Evolutionary conservation across 176 grass and related monocot species (phyloP), one percentile per base, ranked within the genome.

Genomic region (Rhynchospora breviuscula): DNA sequence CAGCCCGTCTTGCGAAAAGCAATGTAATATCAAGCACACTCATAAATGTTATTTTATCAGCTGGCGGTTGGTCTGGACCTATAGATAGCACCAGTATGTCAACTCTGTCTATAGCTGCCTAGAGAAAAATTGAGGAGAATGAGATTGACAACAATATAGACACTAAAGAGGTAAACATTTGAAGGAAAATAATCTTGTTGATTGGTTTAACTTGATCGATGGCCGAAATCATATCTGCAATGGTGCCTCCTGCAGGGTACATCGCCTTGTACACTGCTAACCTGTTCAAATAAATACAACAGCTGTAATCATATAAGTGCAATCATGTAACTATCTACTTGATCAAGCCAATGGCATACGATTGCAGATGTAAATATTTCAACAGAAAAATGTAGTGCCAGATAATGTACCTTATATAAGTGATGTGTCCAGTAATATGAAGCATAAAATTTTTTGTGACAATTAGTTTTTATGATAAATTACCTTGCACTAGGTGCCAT

Each of bases 401-500:
- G 51, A 75, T 52, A 14, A 52, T 0, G 11, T 26, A 52, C 10
- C 10, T 75, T 73, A 47, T 17, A 29, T 29, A 40, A 40, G 3
- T 59, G 17, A 67, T 35, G 63, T 15, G 11, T 67, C 26, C 11
- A 68, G 18, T 68, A 49, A 65, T 43, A 66, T 33, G 52, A 70
- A 53, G 25, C 46, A 29, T 46, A 57, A 18, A 45, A 23, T 19
- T 75, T 9, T 9, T 2, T 3, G 10, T 10, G 15, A 49, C 11
- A 21, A 49, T 23, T 74, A 51, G 8, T n/a, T 56, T 53, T 67
- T 5, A 57, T 60, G 35, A 5, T 73, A 0, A 57, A 58, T 84
- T 85, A 63, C 91, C 76, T 89, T 88, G 92, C 86, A 68, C 76
- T 4, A 13, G 92, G 92, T 33, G 92, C 92, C 92, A 94, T 91